phyloP scores from a whole-genome alignment of 257 asterid genomes.

The Solanum etuberosum region DNA sequence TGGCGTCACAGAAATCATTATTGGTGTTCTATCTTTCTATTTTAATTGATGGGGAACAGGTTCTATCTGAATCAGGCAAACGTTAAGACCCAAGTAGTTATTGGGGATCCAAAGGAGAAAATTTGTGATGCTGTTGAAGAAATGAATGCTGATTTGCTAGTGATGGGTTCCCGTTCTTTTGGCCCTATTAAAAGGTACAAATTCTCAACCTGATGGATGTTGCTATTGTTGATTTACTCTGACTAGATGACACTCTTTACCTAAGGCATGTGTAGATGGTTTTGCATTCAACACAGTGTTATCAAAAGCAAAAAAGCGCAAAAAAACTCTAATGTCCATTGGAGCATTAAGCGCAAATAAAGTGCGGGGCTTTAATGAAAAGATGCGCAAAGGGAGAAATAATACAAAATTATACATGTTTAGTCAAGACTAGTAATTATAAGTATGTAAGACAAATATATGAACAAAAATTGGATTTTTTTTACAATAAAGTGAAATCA shows the following conservation, averaged over 20 bases:
- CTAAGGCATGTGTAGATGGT: neutral
- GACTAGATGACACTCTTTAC: neutral
- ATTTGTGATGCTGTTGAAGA: slow-evolving; percentile 41
- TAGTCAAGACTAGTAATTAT: neutral
- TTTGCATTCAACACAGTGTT: neutral
- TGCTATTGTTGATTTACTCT: neutral
- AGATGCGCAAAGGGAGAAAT: neutral
- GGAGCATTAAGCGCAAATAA: neutral
- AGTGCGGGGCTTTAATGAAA: neutral
- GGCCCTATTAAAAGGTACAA: slow-evolving; percentile 38
- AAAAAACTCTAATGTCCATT: neutral
- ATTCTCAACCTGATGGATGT: neutral
- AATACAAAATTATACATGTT: neutral
- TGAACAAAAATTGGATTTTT: neutral
- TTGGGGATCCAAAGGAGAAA: slow-evolving; percentile 44
- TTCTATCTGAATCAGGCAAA: slow-evolving; percentile 8
- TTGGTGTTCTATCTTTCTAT: neutral
- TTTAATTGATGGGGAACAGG: neutral
- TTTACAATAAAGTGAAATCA: neutral
- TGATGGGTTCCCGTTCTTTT: slow-evolving; percentile 38
- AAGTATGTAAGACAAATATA: neutral
- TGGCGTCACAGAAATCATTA: neutral
- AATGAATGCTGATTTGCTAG: slow-evolving; percentile 32
- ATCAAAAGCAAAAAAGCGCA: neutral
- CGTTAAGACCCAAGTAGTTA: slow-evolving; percentile 25